phyloP scores from a whole-genome alignment of 2,329 filamentous ascomycete genomes.

The Talaromyces islandicus region DNA sequence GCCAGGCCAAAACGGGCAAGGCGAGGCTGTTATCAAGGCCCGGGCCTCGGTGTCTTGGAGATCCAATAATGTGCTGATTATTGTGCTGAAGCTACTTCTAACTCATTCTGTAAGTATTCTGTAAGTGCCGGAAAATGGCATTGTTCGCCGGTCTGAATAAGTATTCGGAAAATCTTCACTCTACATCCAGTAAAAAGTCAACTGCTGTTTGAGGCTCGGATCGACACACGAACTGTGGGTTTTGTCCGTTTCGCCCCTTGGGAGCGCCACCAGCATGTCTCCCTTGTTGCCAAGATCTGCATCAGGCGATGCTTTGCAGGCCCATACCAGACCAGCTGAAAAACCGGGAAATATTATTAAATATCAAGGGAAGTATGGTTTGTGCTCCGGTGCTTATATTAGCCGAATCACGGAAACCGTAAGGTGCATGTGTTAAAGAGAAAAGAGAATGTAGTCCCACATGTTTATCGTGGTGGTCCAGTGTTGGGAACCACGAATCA shows the following conservation, averaged over 20 bases:
- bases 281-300: not conserved
- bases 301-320: not conserved
- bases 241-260: not conserved
- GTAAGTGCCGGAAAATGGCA: not conserved
- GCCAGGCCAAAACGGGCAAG: not conserved
- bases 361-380: not conserved
- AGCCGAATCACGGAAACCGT: not conserved
- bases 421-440: too few relatives aligned
- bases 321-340: not conserved
- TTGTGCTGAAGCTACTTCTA: not conserved
- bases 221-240: not conserved
- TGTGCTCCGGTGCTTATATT: not conserved
- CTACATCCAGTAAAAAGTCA: not conserved
- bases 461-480: too few relatives aligned
- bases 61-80: not conserved
- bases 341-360: not conserved
- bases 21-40: not conserved
- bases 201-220: not conserved
- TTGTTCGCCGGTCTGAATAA: not conserved
- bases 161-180: not conserved
- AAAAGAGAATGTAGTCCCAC: too few relatives aligned
- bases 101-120: not conserved
- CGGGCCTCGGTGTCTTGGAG: not conserved
- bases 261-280: not conserved
- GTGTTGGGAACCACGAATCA: not conserved